These are phyloP conservation scores for Termitomyces sp. DNA, from an alignment of 768 basidiomycete species.

Conservation along the genomic window DNA sequence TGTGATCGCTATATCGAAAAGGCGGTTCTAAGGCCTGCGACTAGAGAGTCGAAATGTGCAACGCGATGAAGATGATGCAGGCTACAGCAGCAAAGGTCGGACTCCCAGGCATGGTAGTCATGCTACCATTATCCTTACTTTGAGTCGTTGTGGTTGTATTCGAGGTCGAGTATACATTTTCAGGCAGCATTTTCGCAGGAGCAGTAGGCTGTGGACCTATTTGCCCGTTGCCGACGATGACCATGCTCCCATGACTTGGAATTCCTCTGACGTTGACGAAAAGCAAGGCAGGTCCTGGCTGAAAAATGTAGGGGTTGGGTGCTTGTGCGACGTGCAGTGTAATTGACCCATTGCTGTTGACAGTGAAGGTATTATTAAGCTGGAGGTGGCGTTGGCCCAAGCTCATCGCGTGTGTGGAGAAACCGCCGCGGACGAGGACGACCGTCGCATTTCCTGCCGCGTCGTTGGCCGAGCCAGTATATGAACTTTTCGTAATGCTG, in stretches of 20 bases:
- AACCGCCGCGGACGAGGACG: constrained; percentile 74
- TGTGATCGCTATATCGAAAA: too few species aligned
- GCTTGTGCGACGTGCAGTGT: constrained; percentile 75
- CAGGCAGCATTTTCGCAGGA: constrained; percentile 20
- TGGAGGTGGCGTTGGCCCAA: constrained; percentile 81
- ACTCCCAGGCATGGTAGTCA: not conserved
- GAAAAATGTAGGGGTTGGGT: constrained; percentile 80
- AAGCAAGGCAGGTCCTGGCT: constrained; percentile 82
- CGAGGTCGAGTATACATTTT: not conserved
- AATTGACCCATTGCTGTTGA: constrained; percentile 71
- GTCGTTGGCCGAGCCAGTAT: constrained; percentile 58
- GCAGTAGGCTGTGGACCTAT: constrained; percentile 62
- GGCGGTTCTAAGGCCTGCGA: not conserved
- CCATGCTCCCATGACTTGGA: constrained; percentile 70
- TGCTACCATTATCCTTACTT: not conserved
- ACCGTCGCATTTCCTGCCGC: constrained; percentile 74
- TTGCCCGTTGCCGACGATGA: constrained; percentile 76
- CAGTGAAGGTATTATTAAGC: constrained; percentile 80
- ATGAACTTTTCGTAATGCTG: constrained; percentile 59
- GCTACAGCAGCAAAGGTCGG: not conserved
- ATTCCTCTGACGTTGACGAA: constrained; percentile 83
- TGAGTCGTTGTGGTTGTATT: not conserved
- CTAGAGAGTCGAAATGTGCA: not conserved
- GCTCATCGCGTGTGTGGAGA: constrained; percentile 82
- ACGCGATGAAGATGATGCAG: not conserved